Percentiles rank a stretch among this genome's conserved stretches.
Evolutionary conservation across 2,329 filamentous ascomycete species (phyloP).

Genomic region (Monosporascus cannonballus): DNA sequence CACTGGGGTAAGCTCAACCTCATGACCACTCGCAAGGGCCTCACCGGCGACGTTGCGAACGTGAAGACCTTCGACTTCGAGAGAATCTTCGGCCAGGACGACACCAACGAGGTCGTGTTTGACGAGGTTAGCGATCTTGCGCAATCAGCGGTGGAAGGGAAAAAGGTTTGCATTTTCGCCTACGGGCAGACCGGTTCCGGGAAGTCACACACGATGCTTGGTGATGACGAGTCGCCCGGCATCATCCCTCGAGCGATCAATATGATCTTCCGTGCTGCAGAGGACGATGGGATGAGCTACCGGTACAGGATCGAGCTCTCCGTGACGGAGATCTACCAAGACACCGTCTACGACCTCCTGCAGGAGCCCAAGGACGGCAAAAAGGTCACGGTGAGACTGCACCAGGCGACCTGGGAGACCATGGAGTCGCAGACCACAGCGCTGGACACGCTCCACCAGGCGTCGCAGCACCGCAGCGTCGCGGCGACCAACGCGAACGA

Average conservation of each 20-base stretch:
- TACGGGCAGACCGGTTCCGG: constrained; percentile 95
- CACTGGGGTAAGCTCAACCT: constrained; percentile 77
- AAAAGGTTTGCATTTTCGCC: constrained; percentile 95
- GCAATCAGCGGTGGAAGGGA: constrained; percentile 85
- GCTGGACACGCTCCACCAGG: constrained; percentile 67
- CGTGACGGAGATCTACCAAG: constrained; percentile 97
- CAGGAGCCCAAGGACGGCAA: constrained; percentile 52
- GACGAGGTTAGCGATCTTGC: constrained; percentile 91
- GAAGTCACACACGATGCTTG: constrained; percentile 88
- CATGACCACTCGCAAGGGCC: constrained; percentile 70
- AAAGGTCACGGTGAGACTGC: constrained; percentile 84
- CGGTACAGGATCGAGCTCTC: constrained; percentile 80
- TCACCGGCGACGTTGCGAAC: constrained; percentile 65
- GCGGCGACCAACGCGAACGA: constrained; percentile 92
- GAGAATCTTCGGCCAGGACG: constrained; percentile 72
- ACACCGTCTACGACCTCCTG: constrained; percentile 85
- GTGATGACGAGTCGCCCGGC: constrained; percentile 40
- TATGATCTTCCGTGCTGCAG: constrained; percentile 78
- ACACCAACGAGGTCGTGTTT: constrained; percentile 79
- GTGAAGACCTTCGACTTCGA: constrained; percentile 84
- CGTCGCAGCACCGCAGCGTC: constrained; percentile 76
- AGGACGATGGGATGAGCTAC: constrained; percentile 58
- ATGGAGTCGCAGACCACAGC: constrained; percentile 73
- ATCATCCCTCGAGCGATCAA: constrained; percentile 89
- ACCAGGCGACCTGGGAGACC: constrained; percentile 32